Evolutionary conservation across 108 stramenopile genomes (phyloP).

Genomic region (Schizochytrium sp.): DNA sequence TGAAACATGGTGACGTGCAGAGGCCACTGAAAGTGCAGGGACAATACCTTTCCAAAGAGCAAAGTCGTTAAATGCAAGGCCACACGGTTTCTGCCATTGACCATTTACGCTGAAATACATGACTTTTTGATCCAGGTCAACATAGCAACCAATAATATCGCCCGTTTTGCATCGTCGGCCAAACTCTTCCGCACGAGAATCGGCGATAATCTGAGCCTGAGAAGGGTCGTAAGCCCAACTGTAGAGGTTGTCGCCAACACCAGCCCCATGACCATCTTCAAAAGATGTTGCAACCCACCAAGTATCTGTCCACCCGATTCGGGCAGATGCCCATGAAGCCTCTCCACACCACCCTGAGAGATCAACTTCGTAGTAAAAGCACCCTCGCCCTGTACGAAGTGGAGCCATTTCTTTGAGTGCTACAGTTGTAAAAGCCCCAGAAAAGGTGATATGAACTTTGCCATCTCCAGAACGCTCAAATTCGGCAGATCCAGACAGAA

Average conservation of each 20-base stretch:
- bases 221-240: conserved; percentile 50
- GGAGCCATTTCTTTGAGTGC: conserved; percentile 33
- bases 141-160: conserved; percentile 30
- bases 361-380: conserved; percentile 5
- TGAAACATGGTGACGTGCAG: background rate
- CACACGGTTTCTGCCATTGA: background rate
- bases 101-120: conserved; percentile 15
- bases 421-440: conserved; percentile 14
- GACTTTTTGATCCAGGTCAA: background rate
- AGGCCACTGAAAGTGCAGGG: conserved; percentile 31
- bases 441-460: background rate
- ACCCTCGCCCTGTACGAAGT: background rate
- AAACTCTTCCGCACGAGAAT: background rate
- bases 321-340: background rate
- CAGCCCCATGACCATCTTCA: background rate
- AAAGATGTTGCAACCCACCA: conserved; percentile 23
- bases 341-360: background rate
- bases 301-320: conserved; percentile 25
- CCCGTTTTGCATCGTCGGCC: background rate
- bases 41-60: conserved; percentile 47
- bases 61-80: background rate
- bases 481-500: background rate
- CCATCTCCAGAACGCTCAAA: background rate
- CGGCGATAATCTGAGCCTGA: background rate
- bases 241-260: conserved; percentile 53